Conservation (phyloP, 495 filamentous ascomycete species). For the Aspergillus sclerotioniger region DNA sequence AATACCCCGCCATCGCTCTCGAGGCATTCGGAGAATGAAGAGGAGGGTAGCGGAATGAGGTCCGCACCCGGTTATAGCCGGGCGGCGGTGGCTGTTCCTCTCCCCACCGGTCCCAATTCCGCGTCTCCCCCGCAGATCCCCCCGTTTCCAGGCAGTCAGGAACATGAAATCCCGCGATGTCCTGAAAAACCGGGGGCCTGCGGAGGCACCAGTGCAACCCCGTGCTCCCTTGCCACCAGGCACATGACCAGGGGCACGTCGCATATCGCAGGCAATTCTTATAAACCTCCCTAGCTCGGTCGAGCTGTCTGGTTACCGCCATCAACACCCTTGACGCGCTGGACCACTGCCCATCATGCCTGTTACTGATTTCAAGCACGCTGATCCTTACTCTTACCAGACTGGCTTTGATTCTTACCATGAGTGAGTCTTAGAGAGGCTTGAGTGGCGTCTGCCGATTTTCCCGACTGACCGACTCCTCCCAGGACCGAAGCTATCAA, state of each 20-base stretch:
- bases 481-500: constrained; percentile 51
- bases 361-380: constrained; percentile 51
- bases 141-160: neutral
- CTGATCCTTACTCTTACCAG: constrained; percentile 58
- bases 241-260: neutral
- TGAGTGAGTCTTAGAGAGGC: constrained; percentile 40
- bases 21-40: neutral
- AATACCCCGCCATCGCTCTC: neutral
- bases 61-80: constrained; percentile 1
- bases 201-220: neutral
- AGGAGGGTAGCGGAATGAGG: neutral
- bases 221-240: neutral
- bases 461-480: constrained; percentile 10
- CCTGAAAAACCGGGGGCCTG: too few species aligned
- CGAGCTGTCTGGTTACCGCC: too few species aligned
- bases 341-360: constrained; percentile 42
- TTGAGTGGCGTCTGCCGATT: neutral
- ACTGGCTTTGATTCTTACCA: constrained; percentile 60
- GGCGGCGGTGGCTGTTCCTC: neutral
- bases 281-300: too few species aligned
- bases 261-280: too few species aligned
- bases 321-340: too few species aligned
- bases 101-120: neutral
- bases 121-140: constrained; percentile 1
- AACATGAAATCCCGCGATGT: too few species aligned